phyloP scores from a whole-genome alignment of 108 stramenopile species.

The Cylindrotheca fusiformis region DNA sequence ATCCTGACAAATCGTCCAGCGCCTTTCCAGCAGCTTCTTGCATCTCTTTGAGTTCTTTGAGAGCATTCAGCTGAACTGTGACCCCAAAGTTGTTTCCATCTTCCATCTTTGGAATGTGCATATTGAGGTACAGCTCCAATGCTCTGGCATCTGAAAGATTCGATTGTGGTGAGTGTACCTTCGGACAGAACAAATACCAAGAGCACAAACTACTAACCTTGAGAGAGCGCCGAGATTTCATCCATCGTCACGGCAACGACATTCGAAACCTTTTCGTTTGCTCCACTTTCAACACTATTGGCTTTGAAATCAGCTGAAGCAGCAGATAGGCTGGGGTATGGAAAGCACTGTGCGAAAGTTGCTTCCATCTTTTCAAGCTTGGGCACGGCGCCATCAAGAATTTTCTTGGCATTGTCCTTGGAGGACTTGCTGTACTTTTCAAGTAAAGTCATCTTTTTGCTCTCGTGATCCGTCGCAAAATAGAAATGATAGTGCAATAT shows the following conservation, averaged over 20 bases:
- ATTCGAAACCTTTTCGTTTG: constrained; percentile 24
- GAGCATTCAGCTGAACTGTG: constrained; percentile 68
- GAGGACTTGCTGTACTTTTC: constrained; percentile 23
- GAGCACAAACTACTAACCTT: not conserved
- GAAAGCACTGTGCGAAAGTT: constrained; percentile 15
- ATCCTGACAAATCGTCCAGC: constrained; percentile 54
- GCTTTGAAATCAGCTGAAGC: constrained; percentile 24
- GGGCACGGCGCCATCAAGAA: constrained; percentile 14
- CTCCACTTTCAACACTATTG: not conserved
- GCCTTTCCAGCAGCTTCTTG: constrained; percentile 42
- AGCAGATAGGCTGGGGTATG: constrained; percentile 29
- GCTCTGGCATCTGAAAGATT: constrained; percentile 3
- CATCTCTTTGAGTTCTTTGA: constrained; percentile 54
- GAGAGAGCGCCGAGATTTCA: constrained; percentile 15
- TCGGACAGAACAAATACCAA: constrained; percentile 1
- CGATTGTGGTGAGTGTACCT: not conserved
- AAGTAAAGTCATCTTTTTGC: not conserved
- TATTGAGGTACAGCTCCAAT: constrained; percentile 26
- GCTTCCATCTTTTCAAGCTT: constrained; percentile 19
- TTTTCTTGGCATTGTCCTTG: constrained; percentile 23
- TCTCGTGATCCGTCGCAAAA: too few species aligned
- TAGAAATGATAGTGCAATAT: too few species aligned
- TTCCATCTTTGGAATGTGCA: constrained; percentile 65
- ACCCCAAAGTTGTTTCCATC: constrained; percentile 86
- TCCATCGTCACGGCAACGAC: constrained; percentile 30